Conservation (phyloP, 1,139 yeast genomes). For the Magnusiomyces ingens region DNA sequence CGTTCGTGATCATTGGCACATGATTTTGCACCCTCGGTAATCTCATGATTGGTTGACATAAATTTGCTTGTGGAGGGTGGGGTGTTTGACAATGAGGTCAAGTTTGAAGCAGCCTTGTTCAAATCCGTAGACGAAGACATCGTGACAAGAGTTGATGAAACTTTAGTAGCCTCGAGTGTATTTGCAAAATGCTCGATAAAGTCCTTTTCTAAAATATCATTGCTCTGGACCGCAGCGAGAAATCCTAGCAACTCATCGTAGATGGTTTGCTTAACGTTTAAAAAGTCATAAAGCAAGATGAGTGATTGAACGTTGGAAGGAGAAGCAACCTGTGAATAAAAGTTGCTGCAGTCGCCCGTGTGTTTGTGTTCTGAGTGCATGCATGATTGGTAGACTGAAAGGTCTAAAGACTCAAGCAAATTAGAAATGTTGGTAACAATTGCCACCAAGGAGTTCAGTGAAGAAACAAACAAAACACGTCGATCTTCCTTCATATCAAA, state of each 20-base stretch:
- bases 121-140: background rate
- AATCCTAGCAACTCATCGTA: constrained; percentile 59
- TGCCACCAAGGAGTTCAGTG: constrained; percentile 21
- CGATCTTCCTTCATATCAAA: constrained; percentile 17
- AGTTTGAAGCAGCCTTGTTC: background rate
- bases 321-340: background rate
- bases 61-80: background rate
- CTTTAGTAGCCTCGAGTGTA: constrained; percentile 18
- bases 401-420: constrained; percentile 28
- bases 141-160: background rate
- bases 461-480: constrained; percentile 19
- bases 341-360: background rate
- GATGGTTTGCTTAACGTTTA: constrained; percentile 64
- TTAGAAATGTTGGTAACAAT: constrained; percentile 22
- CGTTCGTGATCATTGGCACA: constrained; percentile 5
- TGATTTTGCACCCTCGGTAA: background rate
- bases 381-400: constrained; percentile 25
- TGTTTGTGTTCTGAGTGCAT: background rate
- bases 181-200: constrained; percentile 22
- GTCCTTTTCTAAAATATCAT: constrained; percentile 61
- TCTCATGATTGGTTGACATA: background rate
- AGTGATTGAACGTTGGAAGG: constrained; percentile 36
- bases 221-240: constrained; percentile 60
- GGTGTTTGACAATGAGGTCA: background rate
- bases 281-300: constrained; percentile 65